Conservation (phyloP, 2,329 filamentous ascomycete genomes). For the Fusarium avenaceum region DNA sequence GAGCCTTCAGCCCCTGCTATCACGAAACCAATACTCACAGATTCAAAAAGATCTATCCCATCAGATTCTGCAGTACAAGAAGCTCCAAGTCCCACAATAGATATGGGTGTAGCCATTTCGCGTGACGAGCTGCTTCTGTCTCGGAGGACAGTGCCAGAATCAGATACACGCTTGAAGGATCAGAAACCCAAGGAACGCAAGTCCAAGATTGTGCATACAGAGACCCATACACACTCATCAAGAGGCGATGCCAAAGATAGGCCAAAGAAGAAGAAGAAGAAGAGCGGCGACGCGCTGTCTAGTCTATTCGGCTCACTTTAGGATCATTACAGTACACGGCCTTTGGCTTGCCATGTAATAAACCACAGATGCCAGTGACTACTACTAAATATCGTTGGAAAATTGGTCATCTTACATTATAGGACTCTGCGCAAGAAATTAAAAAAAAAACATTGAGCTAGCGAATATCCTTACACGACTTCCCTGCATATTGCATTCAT, state of each 20-base stretch:
- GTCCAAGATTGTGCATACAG: slow-evolving; percentile 12
- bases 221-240: slow-evolving; percentile 48
- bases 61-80: background rate
- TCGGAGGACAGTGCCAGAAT: slow-evolving; percentile 16
- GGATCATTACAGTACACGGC: background rate
- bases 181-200: slow-evolving; percentile 9
- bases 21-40: background rate
- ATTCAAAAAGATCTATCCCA: background rate
- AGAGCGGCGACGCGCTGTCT: slow-evolving; percentile 76
- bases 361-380: background rate
- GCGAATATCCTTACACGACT: slow-evolving; percentile 14
- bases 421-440: slow-evolving; percentile 43
- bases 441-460: slow-evolving; percentile 39
- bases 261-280: slow-evolving; percentile 69
- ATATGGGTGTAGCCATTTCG: slow-evolving; percentile 51
- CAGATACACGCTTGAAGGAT: slow-evolving; percentile 10
- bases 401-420: slow-evolving; percentile 47
- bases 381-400: slow-evolving; percentile 5
- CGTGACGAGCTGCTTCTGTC: slow-evolving; percentile 37
- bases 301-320: slow-evolving; percentile 75
- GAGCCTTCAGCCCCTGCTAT: background rate
- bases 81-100: slow-evolving; percentile 19
- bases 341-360: background rate
- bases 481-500: slow-evolving; percentile 30
- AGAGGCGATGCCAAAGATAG: slow-evolving; percentile 55